These are phyloP conservation scores for Cyclanthera cordifolia DNA, from an alignment of 306 rosid genomes.

Conservation along the genomic window DNA sequence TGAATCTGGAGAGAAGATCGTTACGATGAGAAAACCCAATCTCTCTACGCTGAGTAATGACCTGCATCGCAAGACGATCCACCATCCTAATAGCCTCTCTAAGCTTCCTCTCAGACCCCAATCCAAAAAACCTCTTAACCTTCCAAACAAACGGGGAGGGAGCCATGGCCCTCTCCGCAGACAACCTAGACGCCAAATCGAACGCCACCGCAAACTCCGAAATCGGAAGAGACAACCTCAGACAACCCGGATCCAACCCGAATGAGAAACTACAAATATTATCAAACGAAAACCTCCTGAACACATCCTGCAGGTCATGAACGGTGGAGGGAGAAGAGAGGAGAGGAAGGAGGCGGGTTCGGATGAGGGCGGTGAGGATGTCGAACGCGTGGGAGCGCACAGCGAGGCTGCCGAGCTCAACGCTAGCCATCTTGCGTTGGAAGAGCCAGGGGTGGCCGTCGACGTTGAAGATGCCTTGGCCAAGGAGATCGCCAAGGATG, in stretches of 20 bases:
- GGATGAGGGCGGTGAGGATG: constrained; percentile 25
- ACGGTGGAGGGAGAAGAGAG: not conserved
- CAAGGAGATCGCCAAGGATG: constrained; percentile 73
- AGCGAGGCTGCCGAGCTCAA: constrained; percentile 53
- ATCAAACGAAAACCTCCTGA: constrained; percentile 66
- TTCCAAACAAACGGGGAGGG: constrained; percentile 54
- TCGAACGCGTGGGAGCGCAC: constrained; percentile 55
- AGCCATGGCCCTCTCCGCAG: constrained; percentile 57
- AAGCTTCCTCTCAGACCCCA: constrained; percentile 51
- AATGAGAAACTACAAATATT: constrained; percentile 58
- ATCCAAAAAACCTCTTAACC: constrained; percentile 28
- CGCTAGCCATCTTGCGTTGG: constrained; percentile 74
- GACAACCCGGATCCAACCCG: constrained; percentile 76
- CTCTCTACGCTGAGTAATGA: constrained; percentile 31
- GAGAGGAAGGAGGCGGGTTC: constrained; percentile 35
- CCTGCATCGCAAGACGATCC: constrained; percentile 23
- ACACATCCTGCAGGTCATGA: constrained; percentile 48
- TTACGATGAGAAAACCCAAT: constrained; percentile 18
- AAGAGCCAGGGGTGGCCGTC: constrained; percentile 64
- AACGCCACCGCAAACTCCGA: constrained; percentile 43
- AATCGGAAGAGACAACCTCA: constrained; percentile 26
- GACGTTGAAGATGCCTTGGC: constrained; percentile 71
- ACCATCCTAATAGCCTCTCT: constrained; percentile 35
- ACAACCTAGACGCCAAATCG: constrained; percentile 46
- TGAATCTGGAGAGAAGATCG: constrained; percentile 70